These are phyloP conservation scores for Exophiala bonariae DNA, from an alignment of 2,329 filamentous ascomycete genomes.

Conservation along the genomic window DNA sequence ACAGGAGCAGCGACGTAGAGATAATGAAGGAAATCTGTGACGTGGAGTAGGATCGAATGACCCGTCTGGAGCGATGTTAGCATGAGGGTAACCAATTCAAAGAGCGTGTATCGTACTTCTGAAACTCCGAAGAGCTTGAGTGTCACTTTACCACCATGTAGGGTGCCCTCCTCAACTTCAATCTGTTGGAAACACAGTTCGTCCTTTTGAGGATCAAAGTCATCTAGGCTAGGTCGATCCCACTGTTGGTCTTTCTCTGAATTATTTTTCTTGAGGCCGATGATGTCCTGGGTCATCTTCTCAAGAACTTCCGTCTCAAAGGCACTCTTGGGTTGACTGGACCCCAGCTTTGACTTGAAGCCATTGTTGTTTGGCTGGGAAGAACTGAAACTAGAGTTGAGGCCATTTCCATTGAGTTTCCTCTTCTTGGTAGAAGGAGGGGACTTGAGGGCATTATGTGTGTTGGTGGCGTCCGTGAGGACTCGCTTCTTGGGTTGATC, in stretches of 20 bases:
- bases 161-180: conserved; percentile 84
- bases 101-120: conserved; percentile 51
- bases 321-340: conserved; percentile 80
- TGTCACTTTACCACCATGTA: conserved; percentile 73
- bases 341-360: conserved; percentile 55
- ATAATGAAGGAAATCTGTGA: conserved; percentile 95
- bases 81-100: not conserved
- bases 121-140: conserved; percentile 95
- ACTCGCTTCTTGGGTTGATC: conserved; percentile 67
- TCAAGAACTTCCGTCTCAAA: conserved; percentile 95
- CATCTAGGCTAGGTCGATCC: conserved; percentile 65
- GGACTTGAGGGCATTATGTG: conserved; percentile 59
- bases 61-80: conserved; percentile 53
- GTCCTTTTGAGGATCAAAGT: conserved; percentile 65
- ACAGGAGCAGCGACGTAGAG: conserved; percentile 88
- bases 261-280: conserved; percentile 79
- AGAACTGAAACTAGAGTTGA: conserved; percentile 59
- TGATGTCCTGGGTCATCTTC: conserved; percentile 93
- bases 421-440: conserved; percentile 70
- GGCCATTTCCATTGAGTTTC: conserved; percentile 63
- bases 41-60: conserved; percentile 90
- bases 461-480: conserved; percentile 66
- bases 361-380: conserved; percentile 64
- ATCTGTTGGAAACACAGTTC: conserved; percentile 92
- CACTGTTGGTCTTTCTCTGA: conserved; percentile 92